Evolutionary conservation across 2,329 filamentous ascomycete genomes (phyloP).

Genomic region (Aspergillus terreus): DNA sequence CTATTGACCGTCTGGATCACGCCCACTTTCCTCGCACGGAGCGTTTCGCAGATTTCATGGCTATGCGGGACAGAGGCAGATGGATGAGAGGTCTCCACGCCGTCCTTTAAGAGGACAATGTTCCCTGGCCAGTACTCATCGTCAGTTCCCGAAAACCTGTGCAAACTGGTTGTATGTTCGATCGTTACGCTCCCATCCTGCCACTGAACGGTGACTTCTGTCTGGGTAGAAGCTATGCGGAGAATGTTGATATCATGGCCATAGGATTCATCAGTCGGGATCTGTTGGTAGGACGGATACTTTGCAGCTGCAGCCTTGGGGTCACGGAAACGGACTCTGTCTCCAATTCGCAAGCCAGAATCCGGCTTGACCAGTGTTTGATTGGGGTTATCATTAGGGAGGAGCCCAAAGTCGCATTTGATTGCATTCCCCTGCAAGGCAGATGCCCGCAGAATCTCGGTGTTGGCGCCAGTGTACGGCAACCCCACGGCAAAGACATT

Average conservation of each 20-base stretch:
- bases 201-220: slow-evolving; percentile 55
- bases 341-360: slow-evolving; percentile 41
- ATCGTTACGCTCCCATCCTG: slow-evolving; percentile 53
- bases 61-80: not conserved
- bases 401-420: slow-evolving; percentile 22
- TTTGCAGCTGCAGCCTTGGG: slow-evolving; percentile 48
- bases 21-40: slow-evolving; percentile 48
- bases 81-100: slow-evolving; percentile 16
- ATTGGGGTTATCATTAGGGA: slow-evolving; percentile 7
- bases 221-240: slow-evolving; percentile 47
- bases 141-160: slow-evolving; percentile 31
- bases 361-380: slow-evolving; percentile 10
- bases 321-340: slow-evolving; percentile 55
- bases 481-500: slow-evolving; percentile 28
- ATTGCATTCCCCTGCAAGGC: slow-evolving; percentile 13
- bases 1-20: slow-evolving; percentile 56
- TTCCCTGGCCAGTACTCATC: slow-evolving; percentile 58
- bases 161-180: slow-evolving; percentile 43
- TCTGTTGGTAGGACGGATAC: slow-evolving; percentile 46
- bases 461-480: slow-evolving; percentile 8
- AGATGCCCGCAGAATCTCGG: slow-evolving; percentile 18
- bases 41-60: slow-evolving; percentile 1
- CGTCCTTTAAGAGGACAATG: slow-evolving; percentile 48
- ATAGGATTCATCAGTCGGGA: slow-evolving; percentile 46
- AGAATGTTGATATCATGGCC: slow-evolving; percentile 60